Percentiles rank a stretch among this genome's conserved stretches.
Evolutionary conservation across 2,329 filamentous ascomycete species (phyloP).

Genomic region (Fusarium clavum): DNA sequence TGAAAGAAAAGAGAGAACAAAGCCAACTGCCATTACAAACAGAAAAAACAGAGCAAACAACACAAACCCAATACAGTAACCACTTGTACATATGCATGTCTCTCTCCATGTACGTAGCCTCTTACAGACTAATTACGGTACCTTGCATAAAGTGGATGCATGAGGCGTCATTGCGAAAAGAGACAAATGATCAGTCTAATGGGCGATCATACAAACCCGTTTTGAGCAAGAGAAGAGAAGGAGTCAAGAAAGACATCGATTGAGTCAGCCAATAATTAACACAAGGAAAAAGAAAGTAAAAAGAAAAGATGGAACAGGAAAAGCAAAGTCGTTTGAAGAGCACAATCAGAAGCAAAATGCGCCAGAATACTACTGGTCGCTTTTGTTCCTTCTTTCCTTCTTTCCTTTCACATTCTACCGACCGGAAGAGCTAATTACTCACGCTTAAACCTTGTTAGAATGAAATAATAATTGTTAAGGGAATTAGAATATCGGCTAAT

Average conservation of each 20-base stretch:
- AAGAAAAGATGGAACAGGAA: conserved; percentile 13
- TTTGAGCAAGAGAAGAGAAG: neutral
- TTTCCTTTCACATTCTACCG: neutral
- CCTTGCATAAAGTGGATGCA: conserved; percentile 33
- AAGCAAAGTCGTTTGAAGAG: conserved; percentile 22
- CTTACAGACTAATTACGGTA: conserved; percentile 17
- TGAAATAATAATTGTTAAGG: neutral
- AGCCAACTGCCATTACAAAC: neutral
- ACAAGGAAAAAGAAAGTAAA: neutral
- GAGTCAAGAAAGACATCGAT: conserved; percentile 35
- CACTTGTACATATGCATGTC: neutral
- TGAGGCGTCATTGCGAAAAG: conserved; percentile 29
- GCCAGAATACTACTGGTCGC: conserved; percentile 1
- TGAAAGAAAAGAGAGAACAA: conserved; percentile 19
- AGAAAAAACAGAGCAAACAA: conserved; percentile 8
- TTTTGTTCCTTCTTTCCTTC: neutral
- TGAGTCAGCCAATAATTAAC: conserved; percentile 13
- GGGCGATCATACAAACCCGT: neutral
- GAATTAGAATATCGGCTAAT: conserved; percentile 34
- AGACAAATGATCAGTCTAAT: conserved; percentile 22
- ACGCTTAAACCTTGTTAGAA: neutral
- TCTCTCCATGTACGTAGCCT: neutral
- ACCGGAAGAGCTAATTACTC: neutral
- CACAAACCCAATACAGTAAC: conserved; percentile 1
- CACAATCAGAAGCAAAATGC: conserved; percentile 17